Conservation (phyloP, 2,329 filamentous ascomycete genomes). For the Stenocarpella maydis region DNA sequence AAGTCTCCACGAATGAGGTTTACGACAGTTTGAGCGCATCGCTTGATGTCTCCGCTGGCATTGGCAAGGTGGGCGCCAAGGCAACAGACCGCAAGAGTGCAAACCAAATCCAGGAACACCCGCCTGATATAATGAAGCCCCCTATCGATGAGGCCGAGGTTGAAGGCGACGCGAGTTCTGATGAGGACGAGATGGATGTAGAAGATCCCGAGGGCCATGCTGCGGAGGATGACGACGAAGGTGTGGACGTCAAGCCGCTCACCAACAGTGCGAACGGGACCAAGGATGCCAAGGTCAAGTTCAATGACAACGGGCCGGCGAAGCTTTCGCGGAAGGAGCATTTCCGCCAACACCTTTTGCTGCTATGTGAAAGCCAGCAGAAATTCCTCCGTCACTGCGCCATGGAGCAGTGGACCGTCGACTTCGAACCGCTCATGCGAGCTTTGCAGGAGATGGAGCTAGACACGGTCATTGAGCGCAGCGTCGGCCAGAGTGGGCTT, state of each 20-base stretch:
- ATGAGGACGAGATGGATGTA: slow-evolving; percentile 44
- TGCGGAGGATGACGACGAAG: slow-evolving; percentile 44
- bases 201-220: slow-evolving; percentile 46
- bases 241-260: slow-evolving; percentile 43
- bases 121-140: slow-evolving; percentile 39
- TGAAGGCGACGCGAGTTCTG: slow-evolving; percentile 46
- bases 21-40: slow-evolving; percentile 60
- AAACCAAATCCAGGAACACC: slow-evolving; percentile 53
- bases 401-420: slow-evolving; percentile 81
- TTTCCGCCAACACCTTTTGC: slow-evolving; percentile 76
- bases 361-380: slow-evolving; percentile 74
- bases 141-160: slow-evolving; percentile 41
- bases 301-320: slow-evolving; percentile 55
- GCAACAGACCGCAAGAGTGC: slow-evolving; percentile 56
- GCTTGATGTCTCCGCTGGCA: slow-evolving; percentile 63
- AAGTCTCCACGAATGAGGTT: slow-evolving; percentile 65
- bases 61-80: slow-evolving; percentile 61
- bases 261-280: slow-evolving; percentile 38
- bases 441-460: slow-evolving; percentile 79
- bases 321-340: slow-evolving; percentile 61
- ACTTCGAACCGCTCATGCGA: slow-evolving; percentile 78
- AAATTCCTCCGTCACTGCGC: slow-evolving; percentile 75
- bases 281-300: slow-evolving; percentile 56
- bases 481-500: slow-evolving; percentile 78
- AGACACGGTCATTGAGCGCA: slow-evolving; percentile 80